These are phyloP conservation scores for Lupinus albus DNA, from an alignment of 306 rosid species.

Conservation along the genomic window DNA sequence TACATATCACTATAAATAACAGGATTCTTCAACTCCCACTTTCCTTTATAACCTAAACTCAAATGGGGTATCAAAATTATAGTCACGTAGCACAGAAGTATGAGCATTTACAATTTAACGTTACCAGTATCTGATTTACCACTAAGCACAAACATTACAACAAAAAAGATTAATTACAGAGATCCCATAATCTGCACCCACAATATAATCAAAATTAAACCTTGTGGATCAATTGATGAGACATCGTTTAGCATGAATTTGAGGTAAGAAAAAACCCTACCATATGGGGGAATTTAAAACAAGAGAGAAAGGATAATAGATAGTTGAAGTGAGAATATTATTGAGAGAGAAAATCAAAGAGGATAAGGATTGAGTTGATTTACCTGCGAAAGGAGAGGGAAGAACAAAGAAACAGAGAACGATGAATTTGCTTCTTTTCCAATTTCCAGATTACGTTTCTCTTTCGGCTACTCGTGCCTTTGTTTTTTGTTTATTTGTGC, in stretches of 20 bases:
- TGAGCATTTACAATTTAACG: slow-evolving; percentile 39
- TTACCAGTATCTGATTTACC: slow-evolving; percentile 56
- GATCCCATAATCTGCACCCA: slow-evolving; percentile 43
- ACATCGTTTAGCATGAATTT: slow-evolving; percentile 25
- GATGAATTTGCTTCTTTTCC: too few relatives aligned
- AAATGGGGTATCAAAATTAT: slow-evolving; percentile 38
- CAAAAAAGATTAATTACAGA: slow-evolving; percentile 9
- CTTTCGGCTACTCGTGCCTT: too few relatives aligned
- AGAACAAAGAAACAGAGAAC: too few relatives aligned
- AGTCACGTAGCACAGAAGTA: slow-evolving; percentile 28
- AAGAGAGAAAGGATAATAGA: slow-evolving; percentile 9
- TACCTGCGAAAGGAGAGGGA: slow-evolving; percentile 70
- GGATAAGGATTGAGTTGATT: slow-evolving; percentile 37
- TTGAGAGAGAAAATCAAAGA: slow-evolving; percentile 25
- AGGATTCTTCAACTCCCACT: slow-evolving; percentile 31
- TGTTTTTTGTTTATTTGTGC: too few relatives aligned
- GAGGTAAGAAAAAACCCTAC: not conserved
- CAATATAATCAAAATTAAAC: not conserved
- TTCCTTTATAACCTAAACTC: slow-evolving; percentile 30
- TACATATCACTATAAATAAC: slow-evolving; percentile 22
- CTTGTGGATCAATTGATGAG: slow-evolving; percentile 2
- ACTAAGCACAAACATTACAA: slow-evolving; percentile 26
- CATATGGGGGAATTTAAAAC: too few relatives aligned
- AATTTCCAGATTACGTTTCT: too few relatives aligned
- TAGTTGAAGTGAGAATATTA: slow-evolving; percentile 43